These are phyloP conservation scores for Phytopythium aichiense DNA, from an alignment of 352 stramenopile species.

Conservation along the genomic window DNA sequence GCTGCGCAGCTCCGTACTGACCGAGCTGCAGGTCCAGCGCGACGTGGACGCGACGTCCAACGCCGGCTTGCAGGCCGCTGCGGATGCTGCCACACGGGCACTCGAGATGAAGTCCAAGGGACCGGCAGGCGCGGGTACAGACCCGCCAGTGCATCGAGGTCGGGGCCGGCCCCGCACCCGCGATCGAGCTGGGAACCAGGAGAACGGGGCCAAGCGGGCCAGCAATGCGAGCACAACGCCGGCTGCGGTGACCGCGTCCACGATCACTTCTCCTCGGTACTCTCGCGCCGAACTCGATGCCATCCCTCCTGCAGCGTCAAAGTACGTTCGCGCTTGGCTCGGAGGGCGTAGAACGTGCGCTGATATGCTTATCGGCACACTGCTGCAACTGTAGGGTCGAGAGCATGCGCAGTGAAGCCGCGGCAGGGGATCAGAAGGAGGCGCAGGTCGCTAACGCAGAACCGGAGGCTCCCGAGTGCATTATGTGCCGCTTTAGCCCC, in stretches of 20 bases:
- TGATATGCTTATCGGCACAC: background rate
- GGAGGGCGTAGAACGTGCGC: background rate
- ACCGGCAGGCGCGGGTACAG: background rate
- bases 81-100: background rate
- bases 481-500: conserved; percentile 39
- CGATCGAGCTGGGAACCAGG: background rate
- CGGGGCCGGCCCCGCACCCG: background rate
- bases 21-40: conserved; percentile 53
- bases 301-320: background rate
- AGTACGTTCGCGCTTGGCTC: background rate
- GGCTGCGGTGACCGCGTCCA: background rate
- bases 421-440: background rate
- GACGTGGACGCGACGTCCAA: conserved; percentile 14
- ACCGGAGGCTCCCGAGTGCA: conserved; percentile 14
- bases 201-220: background rate
- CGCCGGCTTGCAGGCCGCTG: conserved; percentile 9
- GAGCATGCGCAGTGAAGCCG: background rate
- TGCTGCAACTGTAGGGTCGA: background rate
- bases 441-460: background rate
- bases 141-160: background rate
- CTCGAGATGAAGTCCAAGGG: background rate
- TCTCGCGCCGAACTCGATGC: conserved; percentile 5
- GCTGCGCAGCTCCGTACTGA: conserved; percentile 40
- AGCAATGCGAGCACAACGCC: background rate
- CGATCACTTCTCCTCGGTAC: background rate